phyloP scores from a whole-genome alignment of 768 basidiomycete species.

The Chalciporus piperatus region DNA sequence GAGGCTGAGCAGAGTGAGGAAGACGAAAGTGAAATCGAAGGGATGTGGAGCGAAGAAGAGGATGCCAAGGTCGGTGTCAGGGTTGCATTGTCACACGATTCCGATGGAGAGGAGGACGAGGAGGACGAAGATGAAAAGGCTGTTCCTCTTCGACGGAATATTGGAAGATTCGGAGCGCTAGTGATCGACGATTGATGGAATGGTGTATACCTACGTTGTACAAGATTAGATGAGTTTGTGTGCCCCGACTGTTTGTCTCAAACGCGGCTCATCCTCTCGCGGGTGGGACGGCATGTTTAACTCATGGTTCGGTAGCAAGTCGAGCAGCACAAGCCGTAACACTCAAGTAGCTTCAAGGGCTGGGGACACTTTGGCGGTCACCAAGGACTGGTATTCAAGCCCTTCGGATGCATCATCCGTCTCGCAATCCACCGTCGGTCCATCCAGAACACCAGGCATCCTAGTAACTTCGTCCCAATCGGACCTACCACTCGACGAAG shows the following conservation, averaged over 20 bases:
- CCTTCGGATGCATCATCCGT: constrained; percentile 14
- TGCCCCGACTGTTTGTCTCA: not conserved
- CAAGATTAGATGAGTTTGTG: constrained; percentile 2
- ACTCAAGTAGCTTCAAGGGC: constrained; percentile 6
- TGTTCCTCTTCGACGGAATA: not conserved
- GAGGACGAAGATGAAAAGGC: constrained; percentile 10
- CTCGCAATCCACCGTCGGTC: constrained; percentile 19
- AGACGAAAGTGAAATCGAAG: constrained; percentile 18
- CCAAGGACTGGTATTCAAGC: not conserved
- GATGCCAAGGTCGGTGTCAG: not conserved
- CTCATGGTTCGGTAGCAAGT: constrained; percentile 32
- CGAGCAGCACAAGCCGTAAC: constrained; percentile 19
- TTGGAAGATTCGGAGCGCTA: constrained; percentile 33
- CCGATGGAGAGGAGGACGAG: constrained; percentile 19
- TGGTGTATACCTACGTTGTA: not conserved
- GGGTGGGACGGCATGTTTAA: constrained; percentile 19
- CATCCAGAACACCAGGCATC: constrained; percentile 5
- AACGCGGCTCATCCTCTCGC: not conserved
- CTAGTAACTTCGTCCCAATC: constrained; percentile 17
- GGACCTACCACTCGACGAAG: constrained; percentile 20
- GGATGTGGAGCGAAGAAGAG: constrained; percentile 11
- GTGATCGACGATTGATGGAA: constrained; percentile 21
- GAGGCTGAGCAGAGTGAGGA: constrained; percentile 30
- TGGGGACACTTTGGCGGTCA: not conserved
- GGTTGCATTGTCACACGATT: not conserved